These are phyloP conservation scores for Gremmenia infestans DNA, from an alignment of 2,329 filamentous ascomycete species.

Conservation along the genomic window DNA sequence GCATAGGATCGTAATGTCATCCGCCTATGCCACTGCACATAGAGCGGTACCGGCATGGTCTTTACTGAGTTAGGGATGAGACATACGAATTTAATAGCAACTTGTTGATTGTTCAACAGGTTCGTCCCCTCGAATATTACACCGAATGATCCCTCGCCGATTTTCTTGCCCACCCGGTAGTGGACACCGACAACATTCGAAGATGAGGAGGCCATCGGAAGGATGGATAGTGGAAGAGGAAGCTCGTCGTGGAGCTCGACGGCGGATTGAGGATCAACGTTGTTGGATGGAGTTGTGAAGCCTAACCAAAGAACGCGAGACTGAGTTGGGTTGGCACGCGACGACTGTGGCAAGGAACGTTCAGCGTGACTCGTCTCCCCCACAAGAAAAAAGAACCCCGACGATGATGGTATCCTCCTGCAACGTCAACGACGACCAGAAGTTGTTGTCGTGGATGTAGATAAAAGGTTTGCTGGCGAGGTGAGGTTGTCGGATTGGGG, in stretches of 20 bases:
- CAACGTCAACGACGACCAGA: neutral
- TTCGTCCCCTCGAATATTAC: conserved; percentile 99
- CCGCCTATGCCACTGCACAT: too few relatives aligned
- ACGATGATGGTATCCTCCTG: neutral
- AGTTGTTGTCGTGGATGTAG: too few relatives aligned
- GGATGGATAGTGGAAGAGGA: neutral
- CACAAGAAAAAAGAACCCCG: neutral
- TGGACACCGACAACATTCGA: conserved; percentile 98
- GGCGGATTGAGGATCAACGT: conserved; percentile 16
- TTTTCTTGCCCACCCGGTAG: conserved; percentile 98
- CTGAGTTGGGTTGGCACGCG: conserved; percentile 16
- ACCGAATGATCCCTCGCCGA: conserved; percentile 96
- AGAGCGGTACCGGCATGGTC: too few relatives aligned
- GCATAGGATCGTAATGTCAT: neutral
- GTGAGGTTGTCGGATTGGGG: neutral
- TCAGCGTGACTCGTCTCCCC: conserved; percentile 6
- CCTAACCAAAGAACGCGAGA: conserved; percentile 15
- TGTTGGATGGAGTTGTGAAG: conserved; percentile 7
- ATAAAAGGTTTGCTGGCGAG: neutral
- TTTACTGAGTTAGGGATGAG: too few relatives aligned
- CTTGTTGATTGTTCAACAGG: conserved; percentile 96
- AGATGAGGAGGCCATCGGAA: conserved; percentile 31
- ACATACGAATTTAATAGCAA: conserved; percentile 98
- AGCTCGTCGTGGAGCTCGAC: conserved; percentile 19
- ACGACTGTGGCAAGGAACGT: conserved; percentile 17